Conservation (phyloP, 352 stramenopile species). For the Pythium brassicae region DNA sequence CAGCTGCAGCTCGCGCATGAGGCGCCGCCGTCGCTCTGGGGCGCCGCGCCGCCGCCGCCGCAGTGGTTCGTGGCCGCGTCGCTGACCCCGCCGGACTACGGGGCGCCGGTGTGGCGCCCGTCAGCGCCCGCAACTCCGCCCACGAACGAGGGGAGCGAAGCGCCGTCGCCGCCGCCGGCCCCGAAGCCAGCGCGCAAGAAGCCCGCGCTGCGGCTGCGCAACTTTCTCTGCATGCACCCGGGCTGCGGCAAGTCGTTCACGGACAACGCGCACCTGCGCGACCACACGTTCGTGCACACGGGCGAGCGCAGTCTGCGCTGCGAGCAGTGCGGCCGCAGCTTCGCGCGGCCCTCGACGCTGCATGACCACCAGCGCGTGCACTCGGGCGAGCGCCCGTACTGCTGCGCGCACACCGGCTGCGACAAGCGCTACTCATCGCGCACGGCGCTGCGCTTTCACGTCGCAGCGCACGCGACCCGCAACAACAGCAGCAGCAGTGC, state of each 20-base stretch:
- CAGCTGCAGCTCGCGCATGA: neutral
- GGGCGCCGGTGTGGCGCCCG: neutral
- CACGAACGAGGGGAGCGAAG: too few species aligned
- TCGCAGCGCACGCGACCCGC: constrained; percentile 22
- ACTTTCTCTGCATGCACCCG: constrained; percentile 66
- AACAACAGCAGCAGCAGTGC: neutral
- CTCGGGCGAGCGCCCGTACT: constrained; percentile 69
- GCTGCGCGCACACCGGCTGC: constrained; percentile 24
- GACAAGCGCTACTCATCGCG: constrained; percentile 44
- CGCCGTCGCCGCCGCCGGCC: too few species aligned
- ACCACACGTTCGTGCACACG: constrained; percentile 73
- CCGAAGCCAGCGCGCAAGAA: constrained; percentile 24
- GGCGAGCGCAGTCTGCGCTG: constrained; percentile 61
- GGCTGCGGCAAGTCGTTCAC: constrained; percentile 67
- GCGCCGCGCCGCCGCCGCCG: constrained; percentile 4
- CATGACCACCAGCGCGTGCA: constrained; percentile 67
- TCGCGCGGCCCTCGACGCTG: constrained; percentile 50
- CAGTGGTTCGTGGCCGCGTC: constrained; percentile 16
- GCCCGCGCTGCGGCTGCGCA: constrained; percentile 46
- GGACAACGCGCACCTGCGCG: constrained; percentile 59
- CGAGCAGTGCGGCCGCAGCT: constrained; percentile 38
- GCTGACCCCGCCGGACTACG: constrained; percentile 13
- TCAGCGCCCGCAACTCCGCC: too few species aligned
- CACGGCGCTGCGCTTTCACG: constrained; percentile 57
- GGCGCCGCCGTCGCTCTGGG: neutral